Evolutionary conservation across 2,329 filamentous ascomycete genomes (phyloP).

Genomic region (Calycina herbarum): DNA sequence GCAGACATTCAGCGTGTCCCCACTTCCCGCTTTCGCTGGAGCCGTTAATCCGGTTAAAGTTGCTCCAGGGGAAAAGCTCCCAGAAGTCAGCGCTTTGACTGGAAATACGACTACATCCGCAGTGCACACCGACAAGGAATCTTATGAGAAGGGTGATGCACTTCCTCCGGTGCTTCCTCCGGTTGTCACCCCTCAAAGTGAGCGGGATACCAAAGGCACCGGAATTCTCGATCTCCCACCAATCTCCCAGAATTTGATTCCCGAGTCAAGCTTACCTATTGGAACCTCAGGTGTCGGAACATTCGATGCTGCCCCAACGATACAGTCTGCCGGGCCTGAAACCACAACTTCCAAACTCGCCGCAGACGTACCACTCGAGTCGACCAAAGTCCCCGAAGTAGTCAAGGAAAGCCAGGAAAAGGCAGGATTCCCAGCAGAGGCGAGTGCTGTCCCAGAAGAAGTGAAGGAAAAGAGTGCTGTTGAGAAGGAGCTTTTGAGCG

Average conservation of each 20-base stretch:
- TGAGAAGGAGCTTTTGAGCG: constrained; percentile 68
- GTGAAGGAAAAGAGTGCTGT: constrained; percentile 70
- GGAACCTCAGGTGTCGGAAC: constrained; percentile 43
- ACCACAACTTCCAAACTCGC: constrained; percentile 45
- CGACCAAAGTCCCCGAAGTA: constrained; percentile 55
- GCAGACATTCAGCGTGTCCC: constrained; percentile 56
- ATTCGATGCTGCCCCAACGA: constrained; percentile 53
- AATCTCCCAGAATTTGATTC: constrained; percentile 66
- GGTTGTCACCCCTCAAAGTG: constrained; percentile 44
- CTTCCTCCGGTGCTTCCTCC: constrained; percentile 35
- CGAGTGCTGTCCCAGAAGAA: constrained; percentile 63
- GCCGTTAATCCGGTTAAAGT: constrained; percentile 79
- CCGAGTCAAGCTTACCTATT: constrained; percentile 79
- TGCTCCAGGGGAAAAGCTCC: constrained; percentile 77
- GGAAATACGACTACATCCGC: constrained; percentile 68
- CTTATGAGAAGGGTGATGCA: constrained; percentile 79
- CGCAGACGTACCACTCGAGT: constrained; percentile 45
- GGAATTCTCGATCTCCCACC: constrained; percentile 53
- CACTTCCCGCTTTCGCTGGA: constrained; percentile 61
- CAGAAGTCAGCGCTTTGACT: constrained; percentile 62
- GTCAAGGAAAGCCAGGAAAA: constrained; percentile 73
- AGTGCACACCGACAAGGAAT: constrained; percentile 77
- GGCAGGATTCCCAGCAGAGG: constrained; percentile 64
- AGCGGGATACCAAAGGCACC: constrained; percentile 35
- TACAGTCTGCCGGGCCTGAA: constrained; percentile 50